These are phyloP conservation scores for Cyberlindnera petersonii DNA, from an alignment of 805 yeast genomes.

Conservation along the genomic window DNA sequence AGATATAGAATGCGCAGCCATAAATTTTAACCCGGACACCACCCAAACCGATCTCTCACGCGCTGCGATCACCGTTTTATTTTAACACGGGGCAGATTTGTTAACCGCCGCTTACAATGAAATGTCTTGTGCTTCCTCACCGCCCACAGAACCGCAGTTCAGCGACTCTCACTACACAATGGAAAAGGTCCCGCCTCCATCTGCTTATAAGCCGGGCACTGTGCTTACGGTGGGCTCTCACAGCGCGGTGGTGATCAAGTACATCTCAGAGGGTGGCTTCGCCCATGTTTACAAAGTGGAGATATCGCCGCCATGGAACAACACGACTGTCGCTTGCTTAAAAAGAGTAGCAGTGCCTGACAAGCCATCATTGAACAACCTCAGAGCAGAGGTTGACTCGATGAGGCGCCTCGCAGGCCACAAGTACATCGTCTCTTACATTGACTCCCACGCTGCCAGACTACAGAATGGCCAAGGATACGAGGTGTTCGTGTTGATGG, in stretches of 20 bases:
- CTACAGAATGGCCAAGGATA: slow-evolving; percentile 51
- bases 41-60: no score
- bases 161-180: slow-evolving; percentile 2
- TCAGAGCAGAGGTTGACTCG: slow-evolving; percentile 95
- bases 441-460: slow-evolving; percentile 92
- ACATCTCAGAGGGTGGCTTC: slow-evolving; percentile 88
- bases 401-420: slow-evolving; percentile 86
- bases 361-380: slow-evolving; percentile 72
- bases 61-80: no score
- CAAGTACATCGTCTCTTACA: slow-evolving; percentile 78
- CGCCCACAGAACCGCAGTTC: neutral
- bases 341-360: slow-evolving; percentile 95
- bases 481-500: slow-evolving; percentile 79
- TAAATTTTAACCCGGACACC: no score
- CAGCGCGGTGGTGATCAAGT: slow-evolving; percentile 59
- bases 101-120: neutral
- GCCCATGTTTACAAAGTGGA: slow-evolving; percentile 89
- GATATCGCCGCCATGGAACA: slow-evolving; percentile 56
- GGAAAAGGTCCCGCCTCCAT: slow-evolving; percentile 43
- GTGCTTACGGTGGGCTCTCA: slow-evolving; percentile 81
- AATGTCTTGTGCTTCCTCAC: neutral
- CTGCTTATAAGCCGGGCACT: slow-evolving; percentile 73
- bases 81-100: no score
- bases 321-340: slow-evolving; percentile 64
- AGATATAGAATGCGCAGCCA: no score